phyloP scores from a whole-genome alignment of 179 eudicot genomes.

The Spergularia azorica region DNA sequence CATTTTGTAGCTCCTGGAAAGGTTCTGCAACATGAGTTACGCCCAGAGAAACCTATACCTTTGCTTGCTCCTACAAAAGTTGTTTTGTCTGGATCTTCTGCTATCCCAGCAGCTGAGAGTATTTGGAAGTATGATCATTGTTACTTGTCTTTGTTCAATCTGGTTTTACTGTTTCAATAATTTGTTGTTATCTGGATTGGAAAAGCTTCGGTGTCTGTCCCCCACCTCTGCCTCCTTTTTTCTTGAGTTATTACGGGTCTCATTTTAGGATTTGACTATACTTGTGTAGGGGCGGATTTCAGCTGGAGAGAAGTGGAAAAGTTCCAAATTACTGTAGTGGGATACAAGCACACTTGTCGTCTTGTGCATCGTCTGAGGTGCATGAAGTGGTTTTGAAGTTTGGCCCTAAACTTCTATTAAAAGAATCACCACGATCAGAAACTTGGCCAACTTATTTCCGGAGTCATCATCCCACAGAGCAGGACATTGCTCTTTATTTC shows the following conservation, averaged over 20 bases:
- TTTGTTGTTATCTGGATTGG: background rate
- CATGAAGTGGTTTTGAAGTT: constrained; percentile 36
- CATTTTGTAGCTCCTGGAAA: too few relatives aligned
- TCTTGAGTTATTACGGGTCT: constrained; percentile 5
- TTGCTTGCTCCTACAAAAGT: background rate
- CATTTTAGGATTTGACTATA: background rate
- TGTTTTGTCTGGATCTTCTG: background rate
- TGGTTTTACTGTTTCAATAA: background rate
- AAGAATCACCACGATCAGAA: constrained; percentile 30
- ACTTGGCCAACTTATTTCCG: constrained; percentile 40
- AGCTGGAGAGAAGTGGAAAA: constrained; percentile 35
- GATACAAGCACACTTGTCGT: constrained; percentile 46
- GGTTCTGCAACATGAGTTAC: constrained; percentile 2
- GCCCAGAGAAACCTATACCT: constrained; percentile 15
- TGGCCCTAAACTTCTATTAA: constrained; percentile 26
- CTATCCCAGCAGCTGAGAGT: constrained; percentile 36
- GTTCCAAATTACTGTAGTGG: constrained; percentile 31
- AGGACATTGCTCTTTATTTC: constrained; percentile 47
- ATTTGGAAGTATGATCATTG: constrained; percentile 46
- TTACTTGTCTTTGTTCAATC: background rate
- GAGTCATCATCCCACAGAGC: constrained; percentile 32
- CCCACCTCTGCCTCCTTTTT: background rate
- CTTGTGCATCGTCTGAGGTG: constrained; percentile 36
- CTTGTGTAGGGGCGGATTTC: constrained; percentile 40
- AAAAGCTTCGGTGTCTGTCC: background rate